Evolutionary conservation across 2,329 filamentous ascomycete genomes (phyloP).

Genomic region (Exophiala dermatitidis): DNA sequence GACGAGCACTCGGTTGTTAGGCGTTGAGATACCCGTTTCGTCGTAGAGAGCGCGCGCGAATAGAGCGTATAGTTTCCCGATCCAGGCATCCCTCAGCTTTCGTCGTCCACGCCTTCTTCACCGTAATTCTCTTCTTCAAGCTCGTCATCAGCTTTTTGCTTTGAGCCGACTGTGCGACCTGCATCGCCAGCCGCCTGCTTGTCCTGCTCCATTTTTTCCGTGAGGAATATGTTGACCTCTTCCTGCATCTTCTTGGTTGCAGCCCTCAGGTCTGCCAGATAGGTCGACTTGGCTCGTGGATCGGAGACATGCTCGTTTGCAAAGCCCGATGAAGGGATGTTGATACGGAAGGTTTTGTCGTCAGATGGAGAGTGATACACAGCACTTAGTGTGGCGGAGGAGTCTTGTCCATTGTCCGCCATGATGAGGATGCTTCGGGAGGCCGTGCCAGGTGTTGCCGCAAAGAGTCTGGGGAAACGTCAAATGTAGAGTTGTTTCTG

Average conservation of each 20-base stretch:
- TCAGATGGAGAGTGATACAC: constrained; percentile 15
- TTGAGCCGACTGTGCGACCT: constrained; percentile 30
- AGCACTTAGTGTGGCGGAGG: constrained; percentile 9
- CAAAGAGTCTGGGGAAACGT: no score
- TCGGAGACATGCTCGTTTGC: constrained; percentile 1
- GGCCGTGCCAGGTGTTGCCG: background rate
- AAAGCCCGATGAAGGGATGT: background rate
- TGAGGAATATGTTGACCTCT: constrained; percentile 54
- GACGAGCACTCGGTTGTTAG: constrained; percentile 5
- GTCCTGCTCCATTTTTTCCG: constrained; percentile 56
- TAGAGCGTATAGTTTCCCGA: background rate
- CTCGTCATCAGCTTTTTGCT: constrained; percentile 53
- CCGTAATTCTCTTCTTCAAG: constrained; percentile 10
- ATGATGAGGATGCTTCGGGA: background rate
- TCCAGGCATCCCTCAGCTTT: background rate
- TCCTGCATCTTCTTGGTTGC: constrained; percentile 48
- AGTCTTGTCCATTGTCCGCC: background rate
- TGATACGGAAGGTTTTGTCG: constrained; percentile 9
- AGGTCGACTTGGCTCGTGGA: constrained; percentile 43
- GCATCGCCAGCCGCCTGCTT: constrained; percentile 33
- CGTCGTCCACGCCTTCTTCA: constrained; percentile 32
- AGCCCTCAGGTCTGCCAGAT: constrained; percentile 46
- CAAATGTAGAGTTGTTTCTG: no score
- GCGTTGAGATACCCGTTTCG: constrained; percentile 24
- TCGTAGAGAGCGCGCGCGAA: background rate